Conservation (phyloP, 106 monocot species). For the Apostasia ramifera region DNA sequence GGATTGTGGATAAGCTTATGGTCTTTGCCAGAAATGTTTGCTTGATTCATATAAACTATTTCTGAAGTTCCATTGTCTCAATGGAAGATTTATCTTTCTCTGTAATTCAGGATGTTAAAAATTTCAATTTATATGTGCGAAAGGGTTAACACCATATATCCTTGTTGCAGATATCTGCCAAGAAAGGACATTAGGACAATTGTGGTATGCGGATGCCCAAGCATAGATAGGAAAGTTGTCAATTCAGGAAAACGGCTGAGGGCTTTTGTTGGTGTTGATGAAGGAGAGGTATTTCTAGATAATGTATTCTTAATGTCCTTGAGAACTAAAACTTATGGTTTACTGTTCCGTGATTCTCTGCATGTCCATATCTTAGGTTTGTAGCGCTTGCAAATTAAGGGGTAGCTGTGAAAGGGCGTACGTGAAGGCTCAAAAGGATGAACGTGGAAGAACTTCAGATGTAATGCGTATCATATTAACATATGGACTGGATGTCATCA, state of each 20-base stretch:
- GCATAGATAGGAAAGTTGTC: slow-evolving; percentile 80
- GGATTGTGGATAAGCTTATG: too few relatives aligned
- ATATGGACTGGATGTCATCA: slow-evolving; percentile 53
- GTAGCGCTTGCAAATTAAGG: slow-evolving; percentile 65
- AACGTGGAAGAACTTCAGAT: slow-evolving; percentile 77
- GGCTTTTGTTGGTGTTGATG: slow-evolving; percentile 76
- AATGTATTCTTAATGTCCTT: background rate
- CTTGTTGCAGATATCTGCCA: slow-evolving; percentile 60
- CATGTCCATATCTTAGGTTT: slow-evolving; percentile 38
- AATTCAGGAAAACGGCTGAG: slow-evolving; percentile 91
- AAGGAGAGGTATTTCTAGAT: slow-evolving; percentile 59
- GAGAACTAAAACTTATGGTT: background rate
- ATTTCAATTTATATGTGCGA: background rate
- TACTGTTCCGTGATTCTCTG: background rate
- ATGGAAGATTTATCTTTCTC: background rate
- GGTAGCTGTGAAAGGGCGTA: slow-evolving; percentile 83
- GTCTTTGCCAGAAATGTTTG: too few relatives aligned
- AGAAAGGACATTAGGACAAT: slow-evolving; percentile 62
- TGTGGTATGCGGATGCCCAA: slow-evolving; percentile 75
- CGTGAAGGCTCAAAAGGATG: slow-evolving; percentile 44
- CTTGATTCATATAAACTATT: too few relatives aligned
- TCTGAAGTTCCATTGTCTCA: background rate
- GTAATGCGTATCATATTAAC: slow-evolving; percentile 76
- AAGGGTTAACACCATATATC: background rate
- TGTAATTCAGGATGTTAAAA: background rate